These are phyloP conservation scores for Sesbania bispinosa DNA, from an alignment of 306 rosid species.

Conservation along the genomic window DNA sequence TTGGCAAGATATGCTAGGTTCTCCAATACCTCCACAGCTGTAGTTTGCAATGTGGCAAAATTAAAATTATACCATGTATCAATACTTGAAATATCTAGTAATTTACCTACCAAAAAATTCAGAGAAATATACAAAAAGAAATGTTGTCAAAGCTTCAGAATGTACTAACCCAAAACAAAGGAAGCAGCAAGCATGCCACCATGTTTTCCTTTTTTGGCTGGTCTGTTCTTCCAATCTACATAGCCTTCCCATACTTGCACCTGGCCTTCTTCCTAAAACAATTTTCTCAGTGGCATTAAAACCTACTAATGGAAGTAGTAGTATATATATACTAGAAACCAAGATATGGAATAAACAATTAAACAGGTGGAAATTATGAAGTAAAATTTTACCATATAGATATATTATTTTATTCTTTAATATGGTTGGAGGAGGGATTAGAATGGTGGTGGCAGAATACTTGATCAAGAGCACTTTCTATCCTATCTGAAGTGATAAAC, in stretches of 20 bases:
- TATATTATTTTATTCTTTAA: constrained; percentile 16
- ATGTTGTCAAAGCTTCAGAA: not conserved
- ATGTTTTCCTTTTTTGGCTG: constrained; percentile 57
- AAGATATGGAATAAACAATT: not conserved
- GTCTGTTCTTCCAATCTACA: constrained; percentile 78
- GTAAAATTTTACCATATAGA: constrained; percentile 41
- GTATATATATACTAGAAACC: not conserved
- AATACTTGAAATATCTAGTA: not conserved
- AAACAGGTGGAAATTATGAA: not conserved
- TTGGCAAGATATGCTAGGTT: constrained; percentile 76
- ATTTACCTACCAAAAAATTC: not conserved
- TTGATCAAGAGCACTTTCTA: constrained; percentile 6
- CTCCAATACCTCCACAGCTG: constrained; percentile 77
- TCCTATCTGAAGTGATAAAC: constrained; percentile 17
- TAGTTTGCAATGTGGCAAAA: constrained; percentile 11
- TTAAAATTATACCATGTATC: not conserved
- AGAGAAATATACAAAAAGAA: not conserved
- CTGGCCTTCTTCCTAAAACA: constrained; percentile 50
- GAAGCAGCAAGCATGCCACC: constrained; percentile 83
- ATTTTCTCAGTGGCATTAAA: constrained; percentile 6
- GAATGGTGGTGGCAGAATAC: constrained; percentile 1
- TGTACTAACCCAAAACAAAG: constrained; percentile 61
- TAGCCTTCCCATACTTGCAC: constrained; percentile 61
- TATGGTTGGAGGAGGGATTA: constrained; percentile 1
- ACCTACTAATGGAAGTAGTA: not conserved